phyloP scores from a whole-genome alignment of 1,139 yeast species.

The Wickerhamiella pararugosa region DNA sequence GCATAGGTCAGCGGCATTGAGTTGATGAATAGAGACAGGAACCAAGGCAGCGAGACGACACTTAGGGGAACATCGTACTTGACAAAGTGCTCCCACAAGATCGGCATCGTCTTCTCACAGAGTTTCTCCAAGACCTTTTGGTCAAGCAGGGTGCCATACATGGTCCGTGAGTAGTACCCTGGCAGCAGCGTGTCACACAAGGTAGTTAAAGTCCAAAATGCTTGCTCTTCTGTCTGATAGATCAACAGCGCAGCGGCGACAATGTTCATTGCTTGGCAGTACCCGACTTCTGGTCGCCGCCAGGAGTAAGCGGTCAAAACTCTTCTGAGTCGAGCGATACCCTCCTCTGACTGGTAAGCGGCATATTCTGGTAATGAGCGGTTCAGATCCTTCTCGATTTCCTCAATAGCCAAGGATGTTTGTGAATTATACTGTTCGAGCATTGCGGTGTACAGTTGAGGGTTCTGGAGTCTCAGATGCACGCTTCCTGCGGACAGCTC shows the following conservation, averaged over 20 bases:
- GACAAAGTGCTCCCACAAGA: constrained; percentile 69
- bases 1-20: constrained; percentile 94
- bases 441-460: constrained; percentile 42
- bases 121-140: constrained; percentile 86
- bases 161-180: constrained; percentile 91
- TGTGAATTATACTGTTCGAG: constrained; percentile 47
- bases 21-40: constrained; percentile 72
- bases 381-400: constrained; percentile 89
- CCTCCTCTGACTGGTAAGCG: constrained; percentile 78
- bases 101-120: constrained; percentile 80
- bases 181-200: constrained; percentile 80
- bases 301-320: constrained; percentile 91
- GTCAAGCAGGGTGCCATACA: constrained; percentile 93
- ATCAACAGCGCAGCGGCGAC: constrained; percentile 88
- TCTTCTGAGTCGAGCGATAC: constrained; percentile 67
- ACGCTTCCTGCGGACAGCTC: constrained; percentile 82
- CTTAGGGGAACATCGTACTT: constrained; percentile 81
- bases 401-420: constrained; percentile 76
- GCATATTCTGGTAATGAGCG: constrained; percentile 92
- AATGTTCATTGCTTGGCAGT: constrained; percentile 98
- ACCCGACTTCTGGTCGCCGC: constrained; percentile 95
- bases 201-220: constrained; percentile 81
- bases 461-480: constrained; percentile 51
- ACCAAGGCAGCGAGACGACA: constrained; percentile 94
- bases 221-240: constrained; percentile 94